These are phyloP conservation scores for Penicillium freii DNA, from an alignment of 2,329 filamentous ascomycete species.

Conservation along the genomic window DNA sequence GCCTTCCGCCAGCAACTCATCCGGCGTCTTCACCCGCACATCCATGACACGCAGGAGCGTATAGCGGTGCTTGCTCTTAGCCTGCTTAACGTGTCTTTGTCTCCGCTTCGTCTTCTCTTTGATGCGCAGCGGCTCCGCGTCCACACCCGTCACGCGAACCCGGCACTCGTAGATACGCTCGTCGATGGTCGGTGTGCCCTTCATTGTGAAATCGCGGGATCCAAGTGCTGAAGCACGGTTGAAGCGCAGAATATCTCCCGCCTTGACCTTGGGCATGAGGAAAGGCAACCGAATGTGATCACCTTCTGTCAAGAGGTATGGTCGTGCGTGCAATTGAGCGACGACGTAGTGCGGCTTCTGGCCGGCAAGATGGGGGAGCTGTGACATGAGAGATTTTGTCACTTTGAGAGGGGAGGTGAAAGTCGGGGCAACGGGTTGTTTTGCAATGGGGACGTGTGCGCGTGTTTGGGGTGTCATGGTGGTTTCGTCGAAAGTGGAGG, in stretches of 20 bases:
- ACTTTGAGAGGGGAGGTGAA: conserved; percentile 42
- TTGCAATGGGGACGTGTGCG: conserved; percentile 29
- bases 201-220: conserved; percentile 85
- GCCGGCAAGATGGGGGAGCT: conserved; percentile 45
- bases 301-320: conserved; percentile 57
- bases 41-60: conserved; percentile 84
- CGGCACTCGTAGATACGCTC: conserved; percentile 80
- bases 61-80: conserved; percentile 86
- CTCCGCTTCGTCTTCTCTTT: conserved; percentile 82
- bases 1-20: conserved; percentile 51
- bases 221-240: conserved; percentile 82
- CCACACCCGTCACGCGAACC: conserved; percentile 78
- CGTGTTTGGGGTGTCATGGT: conserved; percentile 22
- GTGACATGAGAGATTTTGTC: conserved; percentile 41
- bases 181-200: conserved; percentile 78
- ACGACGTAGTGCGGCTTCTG: conserved; percentile 50
- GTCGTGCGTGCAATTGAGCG: conserved; percentile 49
- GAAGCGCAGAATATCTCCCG: conserved; percentile 82
- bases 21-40: conserved; percentile 63
- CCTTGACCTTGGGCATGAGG: conserved; percentile 69
- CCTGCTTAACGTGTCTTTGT: conserved; percentile 64
- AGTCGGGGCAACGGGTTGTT: conserved; percentile 39
- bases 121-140: conserved; percentile 72
- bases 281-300: conserved; percentile 76
- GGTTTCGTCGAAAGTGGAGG: conserved; percentile 12